phyloP scores from a whole-genome alignment of 768 basidiomycete genomes.

The Coprinellus aureogranulatus region DNA sequence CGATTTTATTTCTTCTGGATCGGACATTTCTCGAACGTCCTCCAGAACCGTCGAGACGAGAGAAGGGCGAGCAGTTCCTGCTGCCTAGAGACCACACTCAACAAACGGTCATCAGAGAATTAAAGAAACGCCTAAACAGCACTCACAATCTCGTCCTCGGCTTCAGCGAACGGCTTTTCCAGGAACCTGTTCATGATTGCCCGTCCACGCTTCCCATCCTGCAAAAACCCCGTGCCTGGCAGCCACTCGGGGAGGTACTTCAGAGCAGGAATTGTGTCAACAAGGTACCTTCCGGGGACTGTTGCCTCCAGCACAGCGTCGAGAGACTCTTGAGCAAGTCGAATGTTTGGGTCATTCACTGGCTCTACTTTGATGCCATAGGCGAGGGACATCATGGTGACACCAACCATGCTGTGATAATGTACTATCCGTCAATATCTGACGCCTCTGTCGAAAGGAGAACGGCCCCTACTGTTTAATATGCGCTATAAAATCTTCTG shows the following conservation, averaged over 20 bases:
- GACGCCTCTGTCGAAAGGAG: too few relatives aligned
- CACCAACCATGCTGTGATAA: slow-evolving; percentile 35
- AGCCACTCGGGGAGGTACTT: slow-evolving; percentile 54
- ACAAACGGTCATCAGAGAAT: too few relatives aligned
- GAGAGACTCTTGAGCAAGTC: slow-evolving; percentile 37
- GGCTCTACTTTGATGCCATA: slow-evolving; percentile 45
- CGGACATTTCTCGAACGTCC: too few relatives aligned
- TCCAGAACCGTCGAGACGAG: too few relatives aligned
- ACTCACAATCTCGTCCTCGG: slow-evolving; percentile 5
- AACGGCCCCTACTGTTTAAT: slow-evolving; percentile 7
- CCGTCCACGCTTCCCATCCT: slow-evolving; percentile 48
- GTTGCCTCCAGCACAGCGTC: slow-evolving; percentile 31
- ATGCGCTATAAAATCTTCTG: slow-evolving; percentile 6
- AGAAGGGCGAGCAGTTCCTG: too few relatives aligned
- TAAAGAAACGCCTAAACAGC: too few relatives aligned
- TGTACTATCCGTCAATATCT: not conserved
- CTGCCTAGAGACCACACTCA: too few relatives aligned
- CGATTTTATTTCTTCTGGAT: too few relatives aligned
- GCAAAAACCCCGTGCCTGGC: slow-evolving; percentile 59
- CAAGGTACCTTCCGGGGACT: slow-evolving; percentile 43
- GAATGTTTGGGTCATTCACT: slow-evolving; percentile 43
- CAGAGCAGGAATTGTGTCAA: slow-evolving; percentile 40
- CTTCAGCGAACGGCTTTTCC: slow-evolving; percentile 31
- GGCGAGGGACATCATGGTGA: slow-evolving; percentile 40
- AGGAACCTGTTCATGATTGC: slow-evolving; percentile 32